Percentiles rank a stretch among this genome's conserved stretches.
These are phyloP conservation scores for Fusarium denticulatum DNA, from an alignment of 2,329 filamentous ascomycete species.

Conservation along the genomic window DNA sequence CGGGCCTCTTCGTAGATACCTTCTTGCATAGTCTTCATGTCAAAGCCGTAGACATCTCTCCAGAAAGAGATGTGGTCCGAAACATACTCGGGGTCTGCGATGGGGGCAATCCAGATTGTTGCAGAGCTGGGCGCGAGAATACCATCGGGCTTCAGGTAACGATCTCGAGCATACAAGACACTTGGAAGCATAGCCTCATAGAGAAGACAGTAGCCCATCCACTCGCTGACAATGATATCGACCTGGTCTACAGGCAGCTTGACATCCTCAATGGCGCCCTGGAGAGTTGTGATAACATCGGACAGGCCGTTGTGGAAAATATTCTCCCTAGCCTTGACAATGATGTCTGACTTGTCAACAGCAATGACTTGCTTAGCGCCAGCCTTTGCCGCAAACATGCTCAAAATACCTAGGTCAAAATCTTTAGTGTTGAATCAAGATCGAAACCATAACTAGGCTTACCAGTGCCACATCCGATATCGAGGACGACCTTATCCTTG, in stretches of 20 bases:
- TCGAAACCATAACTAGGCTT: conserved; percentile 35
- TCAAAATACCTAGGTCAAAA: conserved; percentile 73
- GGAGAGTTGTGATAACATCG: conserved; percentile 79
- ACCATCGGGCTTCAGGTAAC: conserved; percentile 81
- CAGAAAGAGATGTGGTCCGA: conserved; percentile 84
- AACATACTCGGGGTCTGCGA: conserved; percentile 80
- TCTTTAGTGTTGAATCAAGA: not conserved
- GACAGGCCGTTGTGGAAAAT: conserved; percentile 82
- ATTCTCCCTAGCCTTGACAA: conserved; percentile 86
- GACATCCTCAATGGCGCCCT: conserved; percentile 90
- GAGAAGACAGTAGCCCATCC: conserved; percentile 95
- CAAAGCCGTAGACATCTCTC: conserved; percentile 93
- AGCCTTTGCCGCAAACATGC: conserved; percentile 93
- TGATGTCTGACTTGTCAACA: conserved; percentile 92
- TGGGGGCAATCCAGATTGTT: conserved; percentile 83
- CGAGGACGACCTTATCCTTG: conserved; percentile 84
- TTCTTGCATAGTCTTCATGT: conserved; percentile 90
- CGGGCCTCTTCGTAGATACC: conserved; percentile 85
- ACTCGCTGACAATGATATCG: conserved; percentile 95
- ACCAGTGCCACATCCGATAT: conserved; percentile 86
- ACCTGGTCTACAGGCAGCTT: conserved; percentile 80
- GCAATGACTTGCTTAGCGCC: conserved; percentile 88
- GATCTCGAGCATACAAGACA: conserved; percentile 87
- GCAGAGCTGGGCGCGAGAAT: conserved; percentile 88
- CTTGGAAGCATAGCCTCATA: conserved; percentile 98